Conservation (phyloP, 371 early-diverging fungal species). For the Mucor indicus region DNA sequence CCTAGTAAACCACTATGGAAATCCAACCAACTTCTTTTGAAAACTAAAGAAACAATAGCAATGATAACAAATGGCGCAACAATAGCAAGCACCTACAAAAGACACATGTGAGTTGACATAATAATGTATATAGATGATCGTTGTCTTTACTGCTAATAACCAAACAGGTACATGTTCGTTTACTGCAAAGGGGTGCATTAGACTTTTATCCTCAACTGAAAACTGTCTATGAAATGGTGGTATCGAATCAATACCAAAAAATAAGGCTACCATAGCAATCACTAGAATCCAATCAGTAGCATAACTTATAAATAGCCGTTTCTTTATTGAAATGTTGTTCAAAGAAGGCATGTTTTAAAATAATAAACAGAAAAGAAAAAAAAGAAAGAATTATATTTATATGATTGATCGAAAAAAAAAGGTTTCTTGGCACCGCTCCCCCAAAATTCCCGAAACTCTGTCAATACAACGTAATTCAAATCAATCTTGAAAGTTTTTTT, state of each 20-base stretch:
- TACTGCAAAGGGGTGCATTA: conserved; percentile 61
- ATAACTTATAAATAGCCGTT: conserved; percentile 54
- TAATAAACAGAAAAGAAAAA: no score
- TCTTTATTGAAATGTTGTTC: conserved; percentile 27
- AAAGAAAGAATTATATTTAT: no score
- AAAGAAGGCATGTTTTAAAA: no score
- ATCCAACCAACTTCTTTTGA: conserved; percentile 58
- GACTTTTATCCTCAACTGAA: conserved; percentile 65
- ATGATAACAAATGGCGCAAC: conserved; percentile 57
- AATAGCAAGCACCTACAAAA: conserved; percentile 36
- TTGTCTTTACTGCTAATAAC: conserved; percentile 42
- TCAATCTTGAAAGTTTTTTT: no score
- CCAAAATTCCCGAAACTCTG: no score
- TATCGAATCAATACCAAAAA: conserved; percentile 56
- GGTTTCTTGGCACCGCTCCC: no score
- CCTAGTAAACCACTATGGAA: conserved; percentile 65
- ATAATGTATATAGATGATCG: neutral
- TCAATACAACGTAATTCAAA: no score
- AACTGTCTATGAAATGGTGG: conserved; percentile 71
- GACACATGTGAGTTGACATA: neutral
- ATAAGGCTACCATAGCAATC: conserved; percentile 52
- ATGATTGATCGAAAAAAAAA: no score
- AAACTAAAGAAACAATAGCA: conserved; percentile 31
- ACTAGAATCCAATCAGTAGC: conserved; percentile 66
- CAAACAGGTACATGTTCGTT: conserved; percentile 63